Evolutionary conservation across 352 stramenopile species (phyloP).

Genomic region (Phytophthora citricola): DNA sequence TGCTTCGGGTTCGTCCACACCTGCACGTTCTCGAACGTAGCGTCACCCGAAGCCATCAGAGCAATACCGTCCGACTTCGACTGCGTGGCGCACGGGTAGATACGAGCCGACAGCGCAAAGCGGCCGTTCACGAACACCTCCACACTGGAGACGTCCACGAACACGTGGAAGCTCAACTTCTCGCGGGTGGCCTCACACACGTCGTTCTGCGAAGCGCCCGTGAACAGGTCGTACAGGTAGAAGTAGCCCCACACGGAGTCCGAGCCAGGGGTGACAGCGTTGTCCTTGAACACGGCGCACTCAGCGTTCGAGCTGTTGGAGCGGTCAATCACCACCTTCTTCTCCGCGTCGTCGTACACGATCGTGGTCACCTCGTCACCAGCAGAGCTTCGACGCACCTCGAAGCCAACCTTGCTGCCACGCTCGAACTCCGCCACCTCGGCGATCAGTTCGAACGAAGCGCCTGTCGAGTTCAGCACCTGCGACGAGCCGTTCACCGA

Average conservation of each 20-base stretch:
- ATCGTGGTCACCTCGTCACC: constrained; percentile 63
- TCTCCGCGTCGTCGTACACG: constrained; percentile 66
- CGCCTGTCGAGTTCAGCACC: constrained; percentile 51
- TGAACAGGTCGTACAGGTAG: constrained; percentile 64
- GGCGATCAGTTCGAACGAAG: constrained; percentile 61
- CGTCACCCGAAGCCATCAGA: constrained; percentile 45
- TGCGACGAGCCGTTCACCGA: constrained; percentile 38
- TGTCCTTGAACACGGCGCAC: constrained; percentile 53
- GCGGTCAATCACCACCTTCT: constrained; percentile 70
- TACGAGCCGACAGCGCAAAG: constrained; percentile 66
- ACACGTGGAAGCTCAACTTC: constrained; percentile 26
- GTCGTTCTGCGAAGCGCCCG: constrained; percentile 22
- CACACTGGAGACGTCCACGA: no score
- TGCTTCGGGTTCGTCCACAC: constrained; percentile 74
- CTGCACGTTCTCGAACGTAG: constrained; percentile 67
- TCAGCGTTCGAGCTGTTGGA: constrained; percentile 53
- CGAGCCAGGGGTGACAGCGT: constrained; percentile 36
- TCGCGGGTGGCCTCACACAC: constrained; percentile 50
- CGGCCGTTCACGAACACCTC: constrained; percentile 80
- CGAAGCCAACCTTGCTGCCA: constrained; percentile 61
- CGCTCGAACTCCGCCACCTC: constrained; percentile 52
- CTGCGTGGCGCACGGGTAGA: constrained; percentile 66
- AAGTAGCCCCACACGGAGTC: constrained; percentile 58
- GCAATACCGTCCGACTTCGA: constrained; percentile 64
- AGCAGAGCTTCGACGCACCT: constrained; percentile 53